Base-by-base conservation (phyloP, 805 yeast species). In the Pichia exigua region DNA sequence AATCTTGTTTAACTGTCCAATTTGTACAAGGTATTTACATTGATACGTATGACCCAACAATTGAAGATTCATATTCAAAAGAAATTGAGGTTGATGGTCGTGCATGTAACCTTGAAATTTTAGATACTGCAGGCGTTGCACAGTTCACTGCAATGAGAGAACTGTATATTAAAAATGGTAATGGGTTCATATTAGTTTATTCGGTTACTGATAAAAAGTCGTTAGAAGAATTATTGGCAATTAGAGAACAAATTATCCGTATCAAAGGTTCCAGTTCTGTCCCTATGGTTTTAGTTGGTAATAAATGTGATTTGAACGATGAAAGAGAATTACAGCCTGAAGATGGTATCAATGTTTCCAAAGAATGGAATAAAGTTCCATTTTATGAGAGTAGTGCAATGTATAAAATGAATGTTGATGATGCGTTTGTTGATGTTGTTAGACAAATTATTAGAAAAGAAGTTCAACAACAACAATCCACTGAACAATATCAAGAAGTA, bases 111-210 rank as follows among this genome's bases (percentile, higher is more conserved):
- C 73, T 92, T 59, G 97, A 92, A 69, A 83, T 86, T 47, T 69
- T 79, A 56, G 84, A 79, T 60, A 79, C 84, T 2, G 84, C 84
- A 0, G 84, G 84, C 30, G 81, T 79, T 30, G 83, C 96, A 22
- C 97, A 91, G 69, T 92, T 89, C 72, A 87, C 96, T 0, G 96
- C 97, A 11, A 89, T 92, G 96, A 73, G 97, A 57, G 97, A 91
- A 64, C 68, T 87, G 46, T 87, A 87, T 64, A 87, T 87, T 63
- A 87, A 88, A 59, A 83, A 89, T 46, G 96, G 97, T 12, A 87
- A 85, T 62, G 97, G 84, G 4, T 79, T 79, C 56, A 64, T 79
- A 48, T 66, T 79, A 51, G 84, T 79, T 22, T 79, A 79, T 57
- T 78, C 83, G 0, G 84, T 79, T 15, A 77, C 82, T 6, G 84